A percentile compares a stretch with the other conserved stretches of the same genome.
These are phyloP conservation scores for Rhodotorula sp. DNA, from an alignment of 1,284 basidiomycete genomes.

Conservation along the genomic window DNA sequence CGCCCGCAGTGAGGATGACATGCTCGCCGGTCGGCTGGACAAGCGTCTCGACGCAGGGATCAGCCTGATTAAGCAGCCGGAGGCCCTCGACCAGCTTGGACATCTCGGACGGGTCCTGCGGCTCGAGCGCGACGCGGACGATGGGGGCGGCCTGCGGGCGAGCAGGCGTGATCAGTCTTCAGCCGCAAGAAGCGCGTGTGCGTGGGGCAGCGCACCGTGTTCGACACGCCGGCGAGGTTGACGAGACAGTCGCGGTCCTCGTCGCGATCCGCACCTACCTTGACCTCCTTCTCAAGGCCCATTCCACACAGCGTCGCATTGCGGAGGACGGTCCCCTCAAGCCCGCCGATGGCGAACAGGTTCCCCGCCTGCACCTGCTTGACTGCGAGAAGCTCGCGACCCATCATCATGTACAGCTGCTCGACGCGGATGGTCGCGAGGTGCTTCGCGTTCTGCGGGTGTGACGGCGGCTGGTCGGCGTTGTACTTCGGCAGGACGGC, in stretches of 20 bases:
- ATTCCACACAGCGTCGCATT: conserved; percentile 82
- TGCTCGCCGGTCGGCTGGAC: conserved; percentile 97
- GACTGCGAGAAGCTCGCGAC: conserved; percentile 83
- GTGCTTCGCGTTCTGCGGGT: conserved; percentile 72
- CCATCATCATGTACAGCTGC: conserved; percentile 97
- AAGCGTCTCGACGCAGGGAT: conserved; percentile 96
- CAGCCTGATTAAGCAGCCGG: conserved; percentile 87
- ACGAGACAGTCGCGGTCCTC: conserved; percentile 61
- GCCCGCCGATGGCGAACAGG: conserved; percentile 87
- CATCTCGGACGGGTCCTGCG: conserved; percentile 83
- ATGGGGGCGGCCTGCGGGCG: conserved; percentile 77
- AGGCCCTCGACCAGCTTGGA: conserved; percentile 85
- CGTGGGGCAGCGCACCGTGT: conserved; percentile 60
- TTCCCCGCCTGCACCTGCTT: conserved; percentile 88
- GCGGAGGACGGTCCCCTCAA: conserved; percentile 86
- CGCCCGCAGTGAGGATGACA: conserved; percentile 94
- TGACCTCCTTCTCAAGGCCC: conserved; percentile 50
- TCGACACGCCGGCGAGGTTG: conserved; percentile 77
- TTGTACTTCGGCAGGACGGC: conserved; percentile 90
- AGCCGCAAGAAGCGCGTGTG: background rate
- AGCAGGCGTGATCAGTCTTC: too few species aligned
- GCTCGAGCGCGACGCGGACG: conserved; percentile 92
- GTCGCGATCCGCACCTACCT: conserved; percentile 52
- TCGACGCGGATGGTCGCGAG: conserved; percentile 66
- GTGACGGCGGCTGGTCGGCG: conserved; percentile 63